Percentiles rank a stretch among this genome's conserved stretches.
Evolutionary conservation across 352 stramenopile species (phyloP).

Genomic region (Phytopythium kandeliae): DNA sequence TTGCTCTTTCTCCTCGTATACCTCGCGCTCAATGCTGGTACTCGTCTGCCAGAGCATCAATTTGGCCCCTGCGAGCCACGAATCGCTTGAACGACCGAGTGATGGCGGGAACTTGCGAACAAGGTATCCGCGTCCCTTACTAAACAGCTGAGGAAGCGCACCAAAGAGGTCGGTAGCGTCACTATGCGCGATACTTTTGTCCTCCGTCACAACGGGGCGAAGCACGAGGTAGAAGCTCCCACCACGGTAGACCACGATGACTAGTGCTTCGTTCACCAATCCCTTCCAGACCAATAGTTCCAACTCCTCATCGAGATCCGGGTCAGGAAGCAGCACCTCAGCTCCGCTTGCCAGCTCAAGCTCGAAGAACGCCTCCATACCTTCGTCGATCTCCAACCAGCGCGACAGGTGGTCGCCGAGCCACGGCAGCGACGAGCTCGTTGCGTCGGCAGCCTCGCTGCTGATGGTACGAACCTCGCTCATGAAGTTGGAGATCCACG

Average conservation of each 20-base stretch:
- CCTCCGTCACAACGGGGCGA: conserved; percentile 14
- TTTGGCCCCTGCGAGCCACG: conserved; percentile 46
- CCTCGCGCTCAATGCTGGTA: conserved; percentile 43
- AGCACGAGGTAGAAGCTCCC: conserved; percentile 51
- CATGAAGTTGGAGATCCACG: conserved; percentile 51
- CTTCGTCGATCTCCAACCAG: conserved; percentile 48
- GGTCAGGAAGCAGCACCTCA: not conserved
- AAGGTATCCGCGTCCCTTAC: conserved; percentile 52
- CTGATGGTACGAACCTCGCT: conserved; percentile 33
- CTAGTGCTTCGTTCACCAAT: conserved; percentile 40
- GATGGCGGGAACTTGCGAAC: conserved; percentile 28
- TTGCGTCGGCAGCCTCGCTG: conserved; percentile 8
- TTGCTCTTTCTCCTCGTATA: conserved; percentile 25
- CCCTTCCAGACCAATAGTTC: conserved; percentile 58
- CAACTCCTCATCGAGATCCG: conserved; percentile 13
- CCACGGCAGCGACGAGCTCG: conserved; percentile 14
- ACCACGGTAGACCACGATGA: conserved; percentile 45
- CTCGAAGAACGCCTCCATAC: conserved; percentile 56
- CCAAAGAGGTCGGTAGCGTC: conserved; percentile 45
- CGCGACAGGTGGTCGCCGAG: conserved; percentile 33
- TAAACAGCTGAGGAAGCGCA: conserved; percentile 24
- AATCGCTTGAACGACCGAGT: conserved; percentile 7
- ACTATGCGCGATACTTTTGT: conserved; percentile 11
- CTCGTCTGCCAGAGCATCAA: conserved; percentile 58
- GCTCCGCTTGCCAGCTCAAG: conserved; percentile 25